These are phyloP conservation scores for Grammothele lineata DNA, from an alignment of 768 basidiomycete genomes.

Conservation along the genomic window DNA sequence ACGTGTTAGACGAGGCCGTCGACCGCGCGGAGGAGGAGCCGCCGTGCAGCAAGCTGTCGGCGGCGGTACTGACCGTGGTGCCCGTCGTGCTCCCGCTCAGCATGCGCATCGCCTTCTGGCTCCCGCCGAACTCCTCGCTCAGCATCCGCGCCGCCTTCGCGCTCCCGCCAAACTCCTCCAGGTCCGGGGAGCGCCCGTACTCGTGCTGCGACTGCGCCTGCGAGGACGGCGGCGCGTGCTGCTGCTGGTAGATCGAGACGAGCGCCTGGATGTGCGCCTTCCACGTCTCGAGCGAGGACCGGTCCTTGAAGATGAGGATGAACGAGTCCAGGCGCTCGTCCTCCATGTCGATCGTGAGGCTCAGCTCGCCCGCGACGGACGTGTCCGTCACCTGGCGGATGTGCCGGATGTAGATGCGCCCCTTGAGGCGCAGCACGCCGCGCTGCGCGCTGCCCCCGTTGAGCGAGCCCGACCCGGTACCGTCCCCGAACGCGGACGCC, in stretches of 20 bases:
- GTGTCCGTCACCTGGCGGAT: slow-evolving; percentile 86
- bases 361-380: slow-evolving; percentile 76
- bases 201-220: slow-evolving; percentile 6
- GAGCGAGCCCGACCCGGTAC: slow-evolving; percentile 38
- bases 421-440: slow-evolving; percentile 80
- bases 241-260: slow-evolving; percentile 65
- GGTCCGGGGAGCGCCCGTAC: slow-evolving; percentile 33
- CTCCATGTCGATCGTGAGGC: slow-evolving; percentile 96
- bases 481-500: slow-evolving; percentile 46
- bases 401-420: slow-evolving; percentile 92
- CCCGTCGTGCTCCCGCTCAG: slow-evolving; percentile 75
- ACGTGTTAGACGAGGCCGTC: slow-evolving; percentile 71
- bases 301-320: slow-evolving; percentile 92
- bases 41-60: slow-evolving; percentile 64
- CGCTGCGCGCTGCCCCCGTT: slow-evolving; percentile 25
- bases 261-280: slow-evolving; percentile 75
- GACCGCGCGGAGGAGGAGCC: slow-evolving; percentile 59
- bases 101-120: slow-evolving; percentile 72
- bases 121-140: slow-evolving; percentile 73
- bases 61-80: slow-evolving; percentile 47
- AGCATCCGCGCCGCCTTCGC: slow-evolving; percentile 73
- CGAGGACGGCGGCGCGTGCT: slow-evolving; percentile 31
- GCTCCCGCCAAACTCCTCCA: slow-evolving; percentile 75
- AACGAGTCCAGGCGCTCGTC: slow-evolving; percentile 92
- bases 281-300: slow-evolving; percentile 88